These are phyloP conservation scores for Rhodosporidiobolus odoratus DNA, from an alignment of 768 basidiomycete species.

Conservation along the genomic window DNA sequence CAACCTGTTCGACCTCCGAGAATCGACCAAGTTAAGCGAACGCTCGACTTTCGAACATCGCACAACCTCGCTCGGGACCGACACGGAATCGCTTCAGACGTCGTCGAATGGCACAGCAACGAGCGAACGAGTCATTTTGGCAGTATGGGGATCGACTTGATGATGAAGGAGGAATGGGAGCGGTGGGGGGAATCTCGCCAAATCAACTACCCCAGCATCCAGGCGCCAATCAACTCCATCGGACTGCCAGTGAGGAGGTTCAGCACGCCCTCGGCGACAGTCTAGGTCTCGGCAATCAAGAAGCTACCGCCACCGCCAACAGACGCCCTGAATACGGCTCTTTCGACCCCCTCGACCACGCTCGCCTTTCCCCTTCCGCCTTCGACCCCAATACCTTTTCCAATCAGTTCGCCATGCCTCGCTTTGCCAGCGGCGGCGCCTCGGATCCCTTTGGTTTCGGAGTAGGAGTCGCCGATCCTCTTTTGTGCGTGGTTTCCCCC, in stretches of 20 bases:
- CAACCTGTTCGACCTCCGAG: too few species aligned
- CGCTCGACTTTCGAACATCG: too few species aligned
- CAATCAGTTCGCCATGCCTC: conserved; percentile 25
- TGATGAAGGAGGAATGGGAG: too few species aligned
- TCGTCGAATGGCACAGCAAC: too few species aligned
- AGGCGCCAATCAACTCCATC: too few species aligned
- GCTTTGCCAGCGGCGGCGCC: conserved; percentile 25
- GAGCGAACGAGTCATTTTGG: too few species aligned
- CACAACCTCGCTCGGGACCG: too few species aligned
- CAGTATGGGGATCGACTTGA: too few species aligned
- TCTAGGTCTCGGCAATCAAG: not conserved
- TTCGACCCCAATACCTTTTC: conserved; percentile 32
- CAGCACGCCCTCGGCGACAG: conserved; percentile 3
- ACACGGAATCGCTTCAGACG: too few species aligned
- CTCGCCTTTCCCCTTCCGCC: conserved; percentile 24
- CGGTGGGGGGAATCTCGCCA: too few species aligned
- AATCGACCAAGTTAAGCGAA: too few species aligned
- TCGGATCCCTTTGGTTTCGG: conserved; percentile 20
- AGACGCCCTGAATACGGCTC: not conserved
- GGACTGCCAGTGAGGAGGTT: conserved; percentile 28
- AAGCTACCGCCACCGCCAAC: not conserved
- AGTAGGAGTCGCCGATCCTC: conserved; percentile 19
- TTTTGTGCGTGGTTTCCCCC: not conserved
- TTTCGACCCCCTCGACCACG: conserved; percentile 34
- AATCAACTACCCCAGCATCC: too few species aligned